phyloP scores from a whole-genome alignment of 163 green algal species.

The Scenedesmus sp. region DNA sequence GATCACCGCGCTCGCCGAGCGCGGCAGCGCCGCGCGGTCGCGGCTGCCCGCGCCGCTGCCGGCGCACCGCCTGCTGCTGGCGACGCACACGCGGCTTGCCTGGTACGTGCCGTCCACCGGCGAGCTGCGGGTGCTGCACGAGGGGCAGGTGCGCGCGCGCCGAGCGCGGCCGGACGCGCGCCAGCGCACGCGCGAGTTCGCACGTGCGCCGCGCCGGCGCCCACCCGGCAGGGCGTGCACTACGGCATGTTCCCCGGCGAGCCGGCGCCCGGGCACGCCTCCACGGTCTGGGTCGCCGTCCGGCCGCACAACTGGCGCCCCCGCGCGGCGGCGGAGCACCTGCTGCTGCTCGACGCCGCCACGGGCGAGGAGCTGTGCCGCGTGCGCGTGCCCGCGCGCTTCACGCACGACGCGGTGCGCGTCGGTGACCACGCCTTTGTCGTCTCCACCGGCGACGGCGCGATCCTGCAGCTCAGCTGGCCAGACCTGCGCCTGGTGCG shows the following conservation, averaged over 20 bases:
- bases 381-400: constrained; percentile 54
- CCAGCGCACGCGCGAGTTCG: too few relatives aligned
- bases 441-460: constrained; percentile 65
- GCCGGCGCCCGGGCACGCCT: not conserved
- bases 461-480: constrained; percentile 68
- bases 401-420: constrained; percentile 71
- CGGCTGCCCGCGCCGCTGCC: too few relatives aligned
- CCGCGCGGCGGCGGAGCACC: constrained; percentile 53
- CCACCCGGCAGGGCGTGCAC: constrained; percentile 60
- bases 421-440: constrained; percentile 61
- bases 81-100: constrained; percentile 27
- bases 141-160: too few relatives aligned
- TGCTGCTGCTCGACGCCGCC: constrained; percentile 65
- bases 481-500: constrained; percentile 60
- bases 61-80: constrained; percentile 36
- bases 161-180: too few relatives aligned
- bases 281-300: constrained; percentile 67
- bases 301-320: constrained; percentile 73
- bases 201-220: not conserved
- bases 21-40: too few relatives aligned
- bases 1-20: too few relatives aligned
- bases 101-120: constrained; percentile 64
- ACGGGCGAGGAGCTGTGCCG: constrained; percentile 52
- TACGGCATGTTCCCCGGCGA: constrained; percentile 69
- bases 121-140: constrained; percentile 58